Base-by-base conservation (phyloP, 169 alveolate species). In the Eimeria acervulina region DNA sequence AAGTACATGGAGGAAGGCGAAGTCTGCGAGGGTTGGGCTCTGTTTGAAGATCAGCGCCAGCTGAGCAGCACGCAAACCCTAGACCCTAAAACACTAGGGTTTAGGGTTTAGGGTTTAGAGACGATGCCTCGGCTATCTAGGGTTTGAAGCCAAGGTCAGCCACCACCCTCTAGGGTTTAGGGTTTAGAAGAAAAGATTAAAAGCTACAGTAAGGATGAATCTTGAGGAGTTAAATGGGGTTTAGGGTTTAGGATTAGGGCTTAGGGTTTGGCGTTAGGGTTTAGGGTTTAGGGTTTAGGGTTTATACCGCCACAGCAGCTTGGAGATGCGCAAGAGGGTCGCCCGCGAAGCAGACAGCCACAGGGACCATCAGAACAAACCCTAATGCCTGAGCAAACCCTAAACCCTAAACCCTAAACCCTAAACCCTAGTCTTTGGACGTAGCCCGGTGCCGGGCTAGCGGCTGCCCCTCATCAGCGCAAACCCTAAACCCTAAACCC, bases 1-100 rank as follows among this genome's bases (percentile, higher is more conserved):
- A n/a, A n/a, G n/a, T n/a, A n/a, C n/a, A n/a, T n/a, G n/a, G n/a
- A n/a, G n/a, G n/a, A n/a, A n/a, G n/a, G n/a, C n/a, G n/a, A n/a
- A n/a, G n/a, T n/a, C n/a, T n/a, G n/a, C n/a, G 47, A 72, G 83
- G 83, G 44, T 72, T 4, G 83, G 83, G 47, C 47, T 72, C 44
- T 72, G 83, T 28, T 72, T 38, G 44, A 72, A 72, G 42, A 72
- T n/a, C 7, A 72, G 44, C 44, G 36, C 36, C 36, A 36, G 36
- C 83, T 72, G 44, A 31, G 83, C 38, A 72, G 10, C 83, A n/a
- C 47, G 15, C 83, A 72, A 61, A 61, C 74, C 74, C 8, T 17
- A 61, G 15, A 61, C 74, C 74, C 74, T 17, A 61, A n/a, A 47
- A 5, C 55, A 7, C 55, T 5, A 47, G 55, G 55, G 55, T 47